A percentile compares a stretch with the other conserved stretches of the same genome.
Evolutionary conservation across 257 asterid species (phyloP).

Genomic region (Przewalskia tangutica): DNA sequence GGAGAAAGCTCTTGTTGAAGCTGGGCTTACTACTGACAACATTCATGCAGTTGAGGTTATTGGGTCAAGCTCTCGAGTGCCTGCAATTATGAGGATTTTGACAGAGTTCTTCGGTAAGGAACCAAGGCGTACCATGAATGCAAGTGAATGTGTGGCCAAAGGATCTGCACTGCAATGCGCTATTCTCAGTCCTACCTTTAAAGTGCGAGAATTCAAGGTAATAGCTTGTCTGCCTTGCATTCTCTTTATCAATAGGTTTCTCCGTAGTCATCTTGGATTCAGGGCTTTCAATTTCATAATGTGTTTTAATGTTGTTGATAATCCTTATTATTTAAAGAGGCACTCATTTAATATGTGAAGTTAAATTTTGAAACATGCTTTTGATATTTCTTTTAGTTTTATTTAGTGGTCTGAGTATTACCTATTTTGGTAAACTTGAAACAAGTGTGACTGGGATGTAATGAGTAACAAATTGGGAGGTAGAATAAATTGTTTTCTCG

Average conservation of each 20-base stretch:
- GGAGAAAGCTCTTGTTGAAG: slow-evolving; percentile 85
- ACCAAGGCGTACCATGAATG: slow-evolving; percentile 97
- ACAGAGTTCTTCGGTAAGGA: slow-evolving; percentile 83
- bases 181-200: slow-evolving; percentile 82
- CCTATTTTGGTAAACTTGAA: neutral
- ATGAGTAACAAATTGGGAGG: neutral
- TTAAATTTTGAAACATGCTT: neutral
- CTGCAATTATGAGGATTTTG: slow-evolving; percentile 72
- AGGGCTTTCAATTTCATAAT: neutral
- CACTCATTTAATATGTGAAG: neutral
- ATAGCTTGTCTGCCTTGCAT: neutral
- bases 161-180: slow-evolving; percentile 91
- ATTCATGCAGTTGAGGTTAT: slow-evolving; percentile 83
- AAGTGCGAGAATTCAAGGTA: slow-evolving; percentile 94
- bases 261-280: neutral
- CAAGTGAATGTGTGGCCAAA: slow-evolving; percentile 94
- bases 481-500: neutral
- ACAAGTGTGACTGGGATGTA: neutral
- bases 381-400: neutral
- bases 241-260: neutral
- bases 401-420: neutral
- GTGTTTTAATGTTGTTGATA: neutral
- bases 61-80: slow-evolving; percentile 94
- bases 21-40: slow-evolving; percentile 51
- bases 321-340: neutral